Evolutionary conservation across 768 basidiomycete species (phyloP), one percentile per base, ranked within the genome.

Genomic region (Arthromyces matolae): DNA sequence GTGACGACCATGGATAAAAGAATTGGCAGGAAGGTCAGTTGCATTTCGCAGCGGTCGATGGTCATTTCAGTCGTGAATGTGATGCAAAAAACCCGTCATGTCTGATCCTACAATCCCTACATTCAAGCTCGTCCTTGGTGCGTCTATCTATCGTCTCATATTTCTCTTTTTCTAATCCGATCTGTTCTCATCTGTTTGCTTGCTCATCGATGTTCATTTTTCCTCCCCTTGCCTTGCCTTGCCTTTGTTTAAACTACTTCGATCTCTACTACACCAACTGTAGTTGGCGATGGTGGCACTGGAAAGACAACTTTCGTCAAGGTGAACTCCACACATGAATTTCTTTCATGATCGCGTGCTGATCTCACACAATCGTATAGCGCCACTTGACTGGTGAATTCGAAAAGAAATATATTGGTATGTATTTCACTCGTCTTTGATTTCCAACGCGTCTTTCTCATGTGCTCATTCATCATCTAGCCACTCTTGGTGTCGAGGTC

Each of bases 401-500:
- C 69, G 95, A 99, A 77, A 99, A 99, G 83, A 99, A 99, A 71
- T 97, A 96, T 73, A 95, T 95, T 52, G 94, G 92, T 94, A 69
- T 49, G 87, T 57, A 47, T 47, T 16, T n/a, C 45, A 38, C 42
- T 47, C 33, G 23, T 38, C 36, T 46, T 48, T 41, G 48, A 54
- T 52, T 54, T 45, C 54, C 25, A 36, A 52, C 54, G 54, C 55
- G 54, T 51, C 44, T 47, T 24, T 45, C 22, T n/a, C 55, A 20
- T 34, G 45, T 48, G 25, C 45, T 29, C 49, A 60, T 43, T 29
- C 42, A 4, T 38, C 25, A 36, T 53, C 62, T 48, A 98, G 96
- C 96, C 64, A 99, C 96, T 49, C 89, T 99, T 51, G 96, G 96
- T 80, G 96, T 98, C 61, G 96, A 99, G 71, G 96, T 99, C 38